phyloP scores from a whole-genome alignment of 768 basidiomycete genomes.

The Dendrothele bispora region DNA sequence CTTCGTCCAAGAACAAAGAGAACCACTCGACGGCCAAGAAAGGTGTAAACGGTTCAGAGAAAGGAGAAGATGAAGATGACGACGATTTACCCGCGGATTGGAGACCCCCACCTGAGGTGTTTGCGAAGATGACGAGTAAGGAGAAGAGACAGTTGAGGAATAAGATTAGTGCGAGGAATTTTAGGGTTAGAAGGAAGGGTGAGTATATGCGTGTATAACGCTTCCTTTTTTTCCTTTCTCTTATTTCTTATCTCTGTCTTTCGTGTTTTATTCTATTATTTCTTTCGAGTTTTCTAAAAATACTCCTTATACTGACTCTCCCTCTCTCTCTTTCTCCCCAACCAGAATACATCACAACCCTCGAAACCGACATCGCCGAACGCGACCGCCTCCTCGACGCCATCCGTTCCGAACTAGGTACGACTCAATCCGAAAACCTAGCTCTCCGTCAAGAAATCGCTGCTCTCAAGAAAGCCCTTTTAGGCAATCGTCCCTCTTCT shows the following conservation, averaged over 20 bases:
- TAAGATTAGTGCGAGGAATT: slow-evolving; percentile 95
- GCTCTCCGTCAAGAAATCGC: slow-evolving; percentile 79
- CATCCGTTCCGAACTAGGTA: slow-evolving; percentile 81
- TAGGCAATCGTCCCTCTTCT: slow-evolving; percentile 57
- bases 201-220: too few species aligned
- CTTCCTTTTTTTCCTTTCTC: too few species aligned
- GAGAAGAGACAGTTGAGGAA: slow-evolving; percentile 96
- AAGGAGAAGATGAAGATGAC: slow-evolving; percentile 41
- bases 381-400: slow-evolving; percentile 88
- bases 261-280: too few species aligned
- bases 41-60: background rate
- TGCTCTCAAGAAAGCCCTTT: slow-evolving; percentile 70
- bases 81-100: slow-evolving; percentile 72
- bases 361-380: slow-evolving; percentile 92
- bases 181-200: slow-evolving; percentile 94
- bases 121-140: slow-evolving; percentile 92
- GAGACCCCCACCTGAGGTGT: slow-evolving; percentile 88
- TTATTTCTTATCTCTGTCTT: too few species aligned
- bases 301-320: too few species aligned
- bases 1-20: slow-evolving; percentile 32
- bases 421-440: slow-evolving; percentile 76
- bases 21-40: slow-evolving; percentile 18
- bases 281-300: too few species aligned
- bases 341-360: slow-evolving; percentile 93
- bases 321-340: too few species aligned